phyloP scores from a whole-genome alignment of 345 rosid species.

The Lepidium aucheri region DNA sequence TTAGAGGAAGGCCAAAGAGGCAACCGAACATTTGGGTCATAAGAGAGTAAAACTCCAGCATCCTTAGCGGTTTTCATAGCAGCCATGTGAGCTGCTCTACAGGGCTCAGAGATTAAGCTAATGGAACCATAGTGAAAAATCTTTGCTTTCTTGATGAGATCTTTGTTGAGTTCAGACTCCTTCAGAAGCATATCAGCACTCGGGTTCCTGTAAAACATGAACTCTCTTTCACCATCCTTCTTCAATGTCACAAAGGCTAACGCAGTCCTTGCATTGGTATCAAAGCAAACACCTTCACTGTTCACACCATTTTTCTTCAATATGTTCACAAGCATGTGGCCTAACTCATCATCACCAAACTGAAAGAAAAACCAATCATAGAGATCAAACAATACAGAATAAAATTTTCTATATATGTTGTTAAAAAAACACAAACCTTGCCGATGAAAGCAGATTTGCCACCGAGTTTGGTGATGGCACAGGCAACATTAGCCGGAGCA shows the following conservation, averaged over 20 bases:
- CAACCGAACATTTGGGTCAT: constrained; percentile 59
- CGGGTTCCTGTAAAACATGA: constrained; percentile 69
- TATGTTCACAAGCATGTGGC: constrained; percentile 57
- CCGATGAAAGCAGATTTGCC: constrained; percentile 60
- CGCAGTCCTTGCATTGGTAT: constrained; percentile 54
- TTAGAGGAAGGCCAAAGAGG: constrained; percentile 62
- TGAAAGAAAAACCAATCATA: not conserved
- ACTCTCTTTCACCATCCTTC: constrained; percentile 58
- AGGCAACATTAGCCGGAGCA: constrained; percentile 73
- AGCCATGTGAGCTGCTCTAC: constrained; percentile 59
- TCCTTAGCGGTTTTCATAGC: constrained; percentile 64
- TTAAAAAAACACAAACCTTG: constrained; percentile 30
- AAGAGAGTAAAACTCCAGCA: constrained; percentile 49
- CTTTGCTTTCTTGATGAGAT: constrained; percentile 48
- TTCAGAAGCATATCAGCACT: constrained; percentile 68
- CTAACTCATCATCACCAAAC: constrained; percentile 75
- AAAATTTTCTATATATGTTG: not conserved
- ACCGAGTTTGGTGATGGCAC: constrained; percentile 65
- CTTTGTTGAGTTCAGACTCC: constrained; percentile 51
- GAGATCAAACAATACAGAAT: not conserved
- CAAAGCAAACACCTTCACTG: constrained; percentile 49
- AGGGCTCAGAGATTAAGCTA: constrained; percentile 61
- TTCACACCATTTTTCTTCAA: constrained; percentile 51
- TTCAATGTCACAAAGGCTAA: constrained; percentile 60
- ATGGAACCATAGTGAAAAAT: constrained; percentile 74